Percentiles rank a stretch among this genome's conserved stretches.
These are phyloP conservation scores for Cryptosporidium meleagridis DNA, from an alignment of 169 alveolate species.

Conservation along the genomic window DNA sequence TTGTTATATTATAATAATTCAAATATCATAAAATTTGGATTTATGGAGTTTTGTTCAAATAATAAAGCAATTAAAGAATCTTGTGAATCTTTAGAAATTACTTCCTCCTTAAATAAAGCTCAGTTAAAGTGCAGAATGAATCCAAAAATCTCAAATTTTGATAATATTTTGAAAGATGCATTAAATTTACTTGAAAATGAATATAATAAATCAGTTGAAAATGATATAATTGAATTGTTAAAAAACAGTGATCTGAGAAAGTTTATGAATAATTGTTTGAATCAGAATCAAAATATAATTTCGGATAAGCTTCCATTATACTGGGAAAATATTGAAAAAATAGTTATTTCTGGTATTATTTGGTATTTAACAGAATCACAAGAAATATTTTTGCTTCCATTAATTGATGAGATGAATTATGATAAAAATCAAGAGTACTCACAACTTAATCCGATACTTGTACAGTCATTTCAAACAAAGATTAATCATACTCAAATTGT, in stretches of 20 bases:
- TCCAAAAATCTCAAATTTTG: background rate
- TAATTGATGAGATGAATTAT: conserved; percentile 1
- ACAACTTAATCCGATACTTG: conserved; percentile 9
- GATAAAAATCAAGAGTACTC: background rate
- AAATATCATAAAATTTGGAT: conserved; percentile 9
- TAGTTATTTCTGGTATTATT: conserved; percentile 28
- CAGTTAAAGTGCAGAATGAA: background rate
- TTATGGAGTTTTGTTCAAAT: background rate
- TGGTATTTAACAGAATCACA: conserved; percentile 39
- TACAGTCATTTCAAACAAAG: conserved; percentile 15
- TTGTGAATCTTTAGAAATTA: background rate
- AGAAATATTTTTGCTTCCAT: conserved; percentile 23
- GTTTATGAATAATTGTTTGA: background rate
- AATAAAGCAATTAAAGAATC: background rate
- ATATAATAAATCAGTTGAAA: background rate
- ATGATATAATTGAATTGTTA: background rate
- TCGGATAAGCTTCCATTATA: background rate
- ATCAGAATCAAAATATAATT: background rate
- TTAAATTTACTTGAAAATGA: background rate
- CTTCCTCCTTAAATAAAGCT: background rate
- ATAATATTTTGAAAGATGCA: conserved; percentile 5
- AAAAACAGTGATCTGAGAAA: background rate
- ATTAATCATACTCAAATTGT: background rate
- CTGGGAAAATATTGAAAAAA: background rate
- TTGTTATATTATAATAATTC: background rate